Percentiles rank a stretch among this genome's conserved stretches.
phyloP scores from a whole-genome alignment of 1,284 basidiomycete species.

The Thelephora terrestris region DNA sequence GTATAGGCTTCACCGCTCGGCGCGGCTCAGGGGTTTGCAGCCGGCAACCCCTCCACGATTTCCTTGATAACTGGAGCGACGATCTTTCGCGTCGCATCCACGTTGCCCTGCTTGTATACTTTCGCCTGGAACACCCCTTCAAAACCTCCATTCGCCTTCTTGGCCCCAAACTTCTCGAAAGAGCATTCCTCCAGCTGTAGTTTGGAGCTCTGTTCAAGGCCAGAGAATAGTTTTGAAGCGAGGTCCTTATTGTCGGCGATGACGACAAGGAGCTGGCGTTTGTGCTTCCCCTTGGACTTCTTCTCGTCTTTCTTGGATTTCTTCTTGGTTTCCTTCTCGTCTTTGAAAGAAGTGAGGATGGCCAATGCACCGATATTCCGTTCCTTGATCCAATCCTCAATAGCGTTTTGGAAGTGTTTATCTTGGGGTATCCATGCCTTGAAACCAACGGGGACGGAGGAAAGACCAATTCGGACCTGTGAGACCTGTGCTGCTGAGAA shows the following conservation, averaged over 20 bases:
- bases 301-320: slow-evolving; percentile 33
- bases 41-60: slow-evolving; percentile 23
- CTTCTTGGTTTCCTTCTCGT: slow-evolving; percentile 29
- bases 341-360: slow-evolving; percentile 62
- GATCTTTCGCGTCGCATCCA: slow-evolving; percentile 66
- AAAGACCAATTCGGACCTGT: slow-evolving; percentile 50
- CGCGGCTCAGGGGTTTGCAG: not conserved
- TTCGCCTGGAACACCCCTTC: slow-evolving; percentile 22
- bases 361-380: slow-evolving; percentile 59
- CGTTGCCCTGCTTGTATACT: slow-evolving; percentile 73
- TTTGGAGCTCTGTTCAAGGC: slow-evolving; percentile 45
- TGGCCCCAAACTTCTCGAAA: slow-evolving; percentile 23
- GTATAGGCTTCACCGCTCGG: too few relatives aligned
- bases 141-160: slow-evolving; percentile 20
- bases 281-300: slow-evolving; percentile 48
- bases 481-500: slow-evolving; percentile 29
- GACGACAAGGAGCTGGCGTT: slow-evolving; percentile 62
- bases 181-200: slow-evolving; percentile 39
- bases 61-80: slow-evolving; percentile 67
- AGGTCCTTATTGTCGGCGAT: slow-evolving; percentile 29
- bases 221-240: slow-evolving; percentile 34
- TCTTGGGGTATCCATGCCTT: slow-evolving; percentile 37
- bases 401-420: slow-evolving; percentile 33
- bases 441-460: slow-evolving; percentile 69
- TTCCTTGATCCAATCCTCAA: slow-evolving; percentile 57